Percentiles rank a stretch among this genome's conserved stretches.
phyloP scores from a whole-genome alignment of 208 protist species.

The Histomonas meleagridis region DNA sequence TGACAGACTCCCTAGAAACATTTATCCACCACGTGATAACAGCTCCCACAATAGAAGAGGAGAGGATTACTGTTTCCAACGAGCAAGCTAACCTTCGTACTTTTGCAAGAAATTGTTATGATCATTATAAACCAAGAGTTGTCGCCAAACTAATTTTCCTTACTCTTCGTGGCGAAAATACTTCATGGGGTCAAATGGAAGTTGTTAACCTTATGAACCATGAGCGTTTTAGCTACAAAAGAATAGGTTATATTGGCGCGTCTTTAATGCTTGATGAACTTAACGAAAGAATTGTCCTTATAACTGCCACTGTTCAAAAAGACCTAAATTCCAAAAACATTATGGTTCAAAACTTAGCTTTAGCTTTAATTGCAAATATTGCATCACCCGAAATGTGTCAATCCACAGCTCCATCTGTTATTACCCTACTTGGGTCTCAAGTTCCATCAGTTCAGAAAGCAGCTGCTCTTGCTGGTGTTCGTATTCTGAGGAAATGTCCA shows the following conservation, averaged over 20 bases:
- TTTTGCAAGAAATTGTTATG: background rate
- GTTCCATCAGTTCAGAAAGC: background rate
- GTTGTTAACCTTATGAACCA: background rate
- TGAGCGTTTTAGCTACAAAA: background rate
- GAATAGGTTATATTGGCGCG: background rate
- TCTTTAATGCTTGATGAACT: background rate
- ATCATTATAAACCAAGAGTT: background rate
- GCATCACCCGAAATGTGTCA: background rate
- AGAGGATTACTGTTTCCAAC: background rate
- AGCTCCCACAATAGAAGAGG: constrained; percentile 8
- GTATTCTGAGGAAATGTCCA: background rate
- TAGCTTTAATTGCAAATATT: background rate
- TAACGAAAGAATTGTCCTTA: background rate
- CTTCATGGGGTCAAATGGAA: background rate
- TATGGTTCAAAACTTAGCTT: background rate
- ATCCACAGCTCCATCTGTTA: background rate
- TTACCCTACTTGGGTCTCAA: background rate
- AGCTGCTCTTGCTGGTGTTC: background rate
- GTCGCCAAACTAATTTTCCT: background rate
- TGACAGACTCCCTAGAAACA: background rate
- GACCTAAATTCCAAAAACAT: background rate
- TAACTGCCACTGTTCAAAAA: background rate
- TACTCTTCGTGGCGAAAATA: background rate
- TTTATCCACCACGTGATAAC: background rate
- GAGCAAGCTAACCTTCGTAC: constrained; percentile 8